A percentile compares a stretch with the other conserved stretches of the same genome.
Conservation (phyloP, 2,329 filamentous ascomycete species). For the Zelopaecilomyces penicillatus region DNA sequence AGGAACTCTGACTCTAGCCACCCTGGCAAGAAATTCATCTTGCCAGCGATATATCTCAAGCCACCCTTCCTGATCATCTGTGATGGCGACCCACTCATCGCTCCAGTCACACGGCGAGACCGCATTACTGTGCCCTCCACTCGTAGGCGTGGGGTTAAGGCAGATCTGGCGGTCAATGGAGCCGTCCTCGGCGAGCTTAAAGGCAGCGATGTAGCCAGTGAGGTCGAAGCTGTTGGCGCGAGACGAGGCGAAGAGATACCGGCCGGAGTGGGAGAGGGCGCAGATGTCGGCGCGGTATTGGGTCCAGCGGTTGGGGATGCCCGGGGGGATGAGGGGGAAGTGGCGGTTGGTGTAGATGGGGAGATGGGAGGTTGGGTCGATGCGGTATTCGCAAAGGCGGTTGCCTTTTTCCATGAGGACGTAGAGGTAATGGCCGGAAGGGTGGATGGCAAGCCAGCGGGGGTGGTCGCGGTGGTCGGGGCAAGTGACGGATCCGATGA, state of each 20-base stretch:
- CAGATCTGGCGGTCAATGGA: slow-evolving; percentile 71
- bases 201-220: slow-evolving; percentile 76
- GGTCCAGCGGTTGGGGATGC: slow-evolving; percentile 44
- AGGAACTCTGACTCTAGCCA: slow-evolving; percentile 67
- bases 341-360: slow-evolving; percentile 70
- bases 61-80: slow-evolving; percentile 80
- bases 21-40: slow-evolving; percentile 69
- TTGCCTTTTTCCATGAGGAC: slow-evolving; percentile 88
- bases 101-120: slow-evolving; percentile 77
- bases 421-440: slow-evolving; percentile 70
- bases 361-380: slow-evolving; percentile 64
- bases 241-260: slow-evolving; percentile 78
- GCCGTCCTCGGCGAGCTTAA: slow-evolving; percentile 60
- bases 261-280: slow-evolving; percentile 57
- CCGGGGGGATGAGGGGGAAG: slow-evolving; percentile 73
- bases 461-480: slow-evolving; percentile 68
- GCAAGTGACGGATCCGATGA: slow-evolving; percentile 66
- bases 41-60: slow-evolving; percentile 83
- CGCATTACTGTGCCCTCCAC: slow-evolving; percentile 81
- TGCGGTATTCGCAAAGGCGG: slow-evolving; percentile 69
- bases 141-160: slow-evolving; percentile 76
- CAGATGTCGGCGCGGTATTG: slow-evolving; percentile 86
- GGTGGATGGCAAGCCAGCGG: slow-evolving; percentile 80
- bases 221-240: slow-evolving; percentile 67
- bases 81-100: slow-evolving; percentile 85